phyloP scores from a whole-genome alignment of 139 green algal genomes.

The Chlamydomonas applanata region DNA sequence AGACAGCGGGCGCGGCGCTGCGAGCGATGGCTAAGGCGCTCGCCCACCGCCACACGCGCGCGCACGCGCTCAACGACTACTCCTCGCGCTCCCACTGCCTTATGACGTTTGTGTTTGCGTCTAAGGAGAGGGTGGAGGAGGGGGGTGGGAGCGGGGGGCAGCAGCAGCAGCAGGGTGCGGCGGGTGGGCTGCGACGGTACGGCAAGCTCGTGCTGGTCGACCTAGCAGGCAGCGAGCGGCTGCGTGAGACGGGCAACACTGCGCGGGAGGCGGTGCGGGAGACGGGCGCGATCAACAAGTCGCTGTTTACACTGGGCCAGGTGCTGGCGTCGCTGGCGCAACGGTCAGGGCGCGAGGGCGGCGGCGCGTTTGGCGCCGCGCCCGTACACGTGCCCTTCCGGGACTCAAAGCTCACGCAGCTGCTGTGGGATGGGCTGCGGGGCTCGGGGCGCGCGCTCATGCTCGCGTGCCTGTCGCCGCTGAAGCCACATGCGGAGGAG shows the following conservation, averaged over 20 bases:
- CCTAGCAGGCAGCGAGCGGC: slow-evolving; percentile 66
- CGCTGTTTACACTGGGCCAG: slow-evolving; percentile 67
- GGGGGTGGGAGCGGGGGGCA: no score
- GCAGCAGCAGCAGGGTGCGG: slow-evolving; percentile 9
- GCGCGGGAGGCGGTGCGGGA: slow-evolving; percentile 48
- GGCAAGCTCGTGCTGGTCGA: slow-evolving; percentile 68
- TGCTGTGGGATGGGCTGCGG: slow-evolving; percentile 57
- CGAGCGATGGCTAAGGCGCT: slow-evolving; percentile 42
- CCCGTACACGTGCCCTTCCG: slow-evolving; percentile 9
- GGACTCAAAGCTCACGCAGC: slow-evolving; percentile 60
- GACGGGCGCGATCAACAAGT: slow-evolving; percentile 67
- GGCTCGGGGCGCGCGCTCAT: slow-evolving; percentile 58
- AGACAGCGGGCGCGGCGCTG: slow-evolving; percentile 29
- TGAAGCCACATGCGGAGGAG: slow-evolving; percentile 55
- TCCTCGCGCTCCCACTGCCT: slow-evolving; percentile 69
- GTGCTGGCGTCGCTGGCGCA: slow-evolving; percentile 46
- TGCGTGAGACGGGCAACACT: slow-evolving; percentile 62
- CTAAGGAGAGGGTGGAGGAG: slow-evolving; percentile 21
- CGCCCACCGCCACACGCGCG: slow-evolving; percentile 44
- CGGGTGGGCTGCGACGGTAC: slow-evolving; percentile 40
- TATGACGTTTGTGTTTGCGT: slow-evolving; percentile 61
- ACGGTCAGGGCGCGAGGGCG: not conserved
- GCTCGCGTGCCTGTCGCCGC: slow-evolving; percentile 68
- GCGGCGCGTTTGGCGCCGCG: not conserved
- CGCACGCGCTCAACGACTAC: slow-evolving; percentile 64